Evolutionary conservation across 1,139 yeast species (phyloP), one percentile per base, ranked within the genome.

Genomic region (Pichia sp.): DNA sequence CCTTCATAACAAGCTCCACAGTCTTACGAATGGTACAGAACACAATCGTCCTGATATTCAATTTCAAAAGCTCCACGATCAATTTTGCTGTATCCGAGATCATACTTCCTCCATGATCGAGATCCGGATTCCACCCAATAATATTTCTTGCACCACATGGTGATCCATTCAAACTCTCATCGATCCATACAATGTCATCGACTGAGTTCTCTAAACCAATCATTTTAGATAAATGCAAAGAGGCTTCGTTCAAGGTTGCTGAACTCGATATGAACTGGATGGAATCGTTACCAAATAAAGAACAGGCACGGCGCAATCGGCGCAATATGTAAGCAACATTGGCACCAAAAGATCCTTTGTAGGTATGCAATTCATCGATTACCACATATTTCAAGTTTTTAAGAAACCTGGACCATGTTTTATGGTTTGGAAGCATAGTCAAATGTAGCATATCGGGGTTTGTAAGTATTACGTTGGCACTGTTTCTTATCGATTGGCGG

Each of bases 371-470:
- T 68, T 93, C 95, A 70, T 93, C 99, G 59, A 93, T 82, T 0
- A 93, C 95, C 3, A 93, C 85, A 63, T 78, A 86, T 64, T 79
- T 81, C 60, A 93, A 71, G 52, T 81, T 78, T 23, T 73, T 66
- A 7, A 93, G 71, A 65, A 92, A 89, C 43, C 79, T 75, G 40
- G 78, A 72, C 98, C 99, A 93, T 13, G 79, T 75, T 41, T 77
- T 78, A 62, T 82, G 85, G 55, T 82, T 80, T 0, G 99, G 98
- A 23, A 93, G 70, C 13, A 93, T 82, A 19, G 93, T 84, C 0
- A 90, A 80, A 70, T 93, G 99, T 2, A 95, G 75, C 75, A 93
- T 89, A 66, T 93, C 99, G 0, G 99, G 99, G 65, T 93, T 93
- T 0, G 98, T 89, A 67, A 93, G 90, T 8, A 93, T 84, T 5